Evolutionary conservation across 2,329 filamentous ascomycete species (phyloP), one percentile per base, ranked within the genome.

Genomic region (Lasiodiplodia gonubiensis): DNA sequence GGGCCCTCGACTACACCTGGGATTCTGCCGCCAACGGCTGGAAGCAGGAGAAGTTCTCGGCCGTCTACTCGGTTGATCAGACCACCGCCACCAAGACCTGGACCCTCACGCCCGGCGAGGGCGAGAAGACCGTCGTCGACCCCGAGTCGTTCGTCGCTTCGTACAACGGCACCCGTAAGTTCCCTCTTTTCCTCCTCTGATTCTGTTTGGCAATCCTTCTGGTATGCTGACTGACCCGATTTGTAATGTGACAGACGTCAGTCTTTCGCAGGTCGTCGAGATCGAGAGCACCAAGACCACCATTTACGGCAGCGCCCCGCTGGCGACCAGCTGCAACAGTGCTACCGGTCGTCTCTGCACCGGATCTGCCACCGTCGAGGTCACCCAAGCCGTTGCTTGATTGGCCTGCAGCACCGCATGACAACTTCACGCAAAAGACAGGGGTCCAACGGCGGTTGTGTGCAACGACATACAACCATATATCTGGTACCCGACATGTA

Each of bases 351-450:
- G 59, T 30, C n/a, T 30, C 46, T 63, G 59, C 42, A 51, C 18
- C 0, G 59, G 59, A 42, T 63, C 59, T 16, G 42, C 42, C 27
- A 63, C 59, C 4, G 59, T 63, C 7, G 59, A 63, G 46, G 59
- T 63, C 7, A 49, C 59, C 7, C n/a, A 49, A 42, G 59, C 59
- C 18, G n/a, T 51, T 63, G 59, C 46, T 63, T 63, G 25, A 42
- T 49, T 27, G 57, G 18, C 23, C 1, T 6, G 4, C 10, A 35
- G 30, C 30, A 33, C 1, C 30, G 30, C 18, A 35, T 35, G 42
- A 18, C 14, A 33, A 21, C 4, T n/a, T 6, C 7, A n/a, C 12
- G n/a, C 11, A 10, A 11, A 27, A 57, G n/a, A 11, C 30, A 8
- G 30, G 7, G 7, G 10, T 8, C 10, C 0, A 10, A 33, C 30